Evolutionary conservation across 371 early-diverging fungal species (phyloP).

Genomic region (Actinomortierella wolfii): DNA sequence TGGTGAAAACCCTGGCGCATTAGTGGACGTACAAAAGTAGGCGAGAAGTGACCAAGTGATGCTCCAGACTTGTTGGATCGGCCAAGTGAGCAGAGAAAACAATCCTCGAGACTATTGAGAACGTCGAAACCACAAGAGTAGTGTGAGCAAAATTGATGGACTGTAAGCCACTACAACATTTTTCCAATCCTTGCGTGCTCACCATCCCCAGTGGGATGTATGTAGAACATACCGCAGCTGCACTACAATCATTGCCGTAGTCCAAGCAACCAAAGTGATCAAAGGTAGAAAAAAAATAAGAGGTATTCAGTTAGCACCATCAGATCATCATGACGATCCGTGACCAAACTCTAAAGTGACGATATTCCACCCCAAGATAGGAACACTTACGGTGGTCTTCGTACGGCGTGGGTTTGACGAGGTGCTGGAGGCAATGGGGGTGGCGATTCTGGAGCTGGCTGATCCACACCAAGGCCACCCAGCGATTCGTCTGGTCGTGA

Average conservation of each 20-base stretch:
- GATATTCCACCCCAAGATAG: too few species aligned
- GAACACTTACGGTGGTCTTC: too few species aligned
- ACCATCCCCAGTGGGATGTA: too few species aligned
- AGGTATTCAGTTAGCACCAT: too few species aligned
- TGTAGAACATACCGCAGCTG: too few species aligned
- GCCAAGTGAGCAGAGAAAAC: slow-evolving; percentile 61
- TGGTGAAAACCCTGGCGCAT: too few species aligned
- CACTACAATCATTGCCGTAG: too few species aligned
- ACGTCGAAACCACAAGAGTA: background rate
- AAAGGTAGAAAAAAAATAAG: too few species aligned
- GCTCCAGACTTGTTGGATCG: slow-evolving; percentile 66
- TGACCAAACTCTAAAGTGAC: too few species aligned
- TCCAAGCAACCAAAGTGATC: too few species aligned
- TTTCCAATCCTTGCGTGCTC: too few species aligned
- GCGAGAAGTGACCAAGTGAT: slow-evolving; percentile 67
- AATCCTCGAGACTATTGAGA: slow-evolving; percentile 32
- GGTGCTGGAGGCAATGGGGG: slow-evolving; percentile 26
- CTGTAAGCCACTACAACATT: background rate
- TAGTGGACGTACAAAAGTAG: slow-evolving; percentile 63
- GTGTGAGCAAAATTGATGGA: background rate
- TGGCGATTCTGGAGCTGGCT: slow-evolving; percentile 13
- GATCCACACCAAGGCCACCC: slow-evolving; percentile 32
- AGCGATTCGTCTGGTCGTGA: slow-evolving; percentile 30
- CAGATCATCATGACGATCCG: too few species aligned
- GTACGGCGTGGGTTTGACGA: background rate